A percentile compares a stretch with the other conserved stretches of the same genome.
These are phyloP conservation scores for Scheffersomyces ergatensis DNA, from an alignment of 805 yeast genomes.

Conservation along the genomic window DNA sequence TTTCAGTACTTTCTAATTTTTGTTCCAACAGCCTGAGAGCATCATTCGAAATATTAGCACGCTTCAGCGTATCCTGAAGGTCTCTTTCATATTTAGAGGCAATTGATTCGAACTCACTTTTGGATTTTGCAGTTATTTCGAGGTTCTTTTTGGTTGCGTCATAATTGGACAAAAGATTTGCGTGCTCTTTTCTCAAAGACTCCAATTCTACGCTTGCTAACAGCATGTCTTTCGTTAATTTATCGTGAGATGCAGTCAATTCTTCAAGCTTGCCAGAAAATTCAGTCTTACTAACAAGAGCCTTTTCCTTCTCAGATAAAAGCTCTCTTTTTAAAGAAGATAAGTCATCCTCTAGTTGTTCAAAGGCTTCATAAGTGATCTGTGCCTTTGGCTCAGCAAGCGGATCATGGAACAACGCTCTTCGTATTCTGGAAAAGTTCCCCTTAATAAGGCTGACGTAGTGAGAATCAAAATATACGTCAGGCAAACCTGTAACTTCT, in stretches of 20 bases:
- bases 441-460: slow-evolving; percentile 70
- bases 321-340: slow-evolving; percentile 22
- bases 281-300: slow-evolving; percentile 14
- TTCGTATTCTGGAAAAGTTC: slow-evolving; percentile 61
- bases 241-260: slow-evolving; percentile 12
- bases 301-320: slow-evolving; percentile 16
- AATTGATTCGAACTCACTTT: slow-evolving; percentile 25
- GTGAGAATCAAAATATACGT: slow-evolving; percentile 64
- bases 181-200: slow-evolving; percentile 18
- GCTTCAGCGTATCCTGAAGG: slow-evolving; percentile 27
- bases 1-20: slow-evolving; percentile 30
- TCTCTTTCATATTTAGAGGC: slow-evolving; percentile 29
- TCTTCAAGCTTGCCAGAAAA: slow-evolving; percentile 16
- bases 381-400: slow-evolving; percentile 64
- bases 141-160: slow-evolving; percentile 18
- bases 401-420: slow-evolving; percentile 75
- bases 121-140: slow-evolving; percentile 24
- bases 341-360: slow-evolving; percentile 40
- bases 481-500: slow-evolving; percentile 86
- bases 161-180: slow-evolving; percentile 15
- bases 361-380: slow-evolving; percentile 61
- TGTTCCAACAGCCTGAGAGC: slow-evolving; percentile 23
- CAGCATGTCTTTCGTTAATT: slow-evolving; percentile 11
- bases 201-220: slow-evolving; percentile 12
- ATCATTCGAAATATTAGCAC: slow-evolving; percentile 20